Base-by-base conservation (phyloP, 345 rosid genomes). In the Salix arbutifolia region DNA sequence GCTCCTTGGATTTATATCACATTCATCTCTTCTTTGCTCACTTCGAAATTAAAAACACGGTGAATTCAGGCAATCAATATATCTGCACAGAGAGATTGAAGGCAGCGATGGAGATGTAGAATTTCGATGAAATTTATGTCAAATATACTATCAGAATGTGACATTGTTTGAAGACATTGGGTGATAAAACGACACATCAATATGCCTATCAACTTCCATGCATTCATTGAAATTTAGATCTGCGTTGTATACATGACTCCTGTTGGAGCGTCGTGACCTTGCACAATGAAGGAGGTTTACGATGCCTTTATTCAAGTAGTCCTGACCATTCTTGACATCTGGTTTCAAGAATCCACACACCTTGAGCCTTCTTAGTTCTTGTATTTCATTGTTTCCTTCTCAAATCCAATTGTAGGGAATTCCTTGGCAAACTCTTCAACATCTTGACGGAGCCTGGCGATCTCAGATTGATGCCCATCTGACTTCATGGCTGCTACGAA, bases 391-490 rank as follows among this genome's bases (percentile, higher is more conserved):
- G 91, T 88, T 83, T 91, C 97, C 85, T 92, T 95, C 86, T 88
- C 94, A 74, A 95, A 95, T 72, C 99, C 97, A 74, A 93, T 77
- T 33, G 99, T 95, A 8, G 97, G 95, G 74, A 92, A 95, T 56
- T 86, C 92, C 77, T 95, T 90, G 3, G 99, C 97, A 72, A 85
- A 89, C 64, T 86, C 97, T 84, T 90, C 94, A 67, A 92, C 96
- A 73, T 84, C 86, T 3, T 82, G 83, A 35, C 94, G 88, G 52
- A 92, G 89, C 80, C 90, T 90, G 23, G 86, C 71, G 73, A 91
- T 89, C 86, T 89, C 97, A 42, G 90, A 86, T 80, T 91, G 88
- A 61, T 70, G 79, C 73, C 66, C 82, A 83, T 87, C 85, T 50
- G 97, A 86, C 76, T 88, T 86, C 90, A 95, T 79, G 37, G 96